phyloP scores from a whole-genome alignment of 2,329 filamentous ascomycete genomes.

The Apiospora phragmitis region DNA sequence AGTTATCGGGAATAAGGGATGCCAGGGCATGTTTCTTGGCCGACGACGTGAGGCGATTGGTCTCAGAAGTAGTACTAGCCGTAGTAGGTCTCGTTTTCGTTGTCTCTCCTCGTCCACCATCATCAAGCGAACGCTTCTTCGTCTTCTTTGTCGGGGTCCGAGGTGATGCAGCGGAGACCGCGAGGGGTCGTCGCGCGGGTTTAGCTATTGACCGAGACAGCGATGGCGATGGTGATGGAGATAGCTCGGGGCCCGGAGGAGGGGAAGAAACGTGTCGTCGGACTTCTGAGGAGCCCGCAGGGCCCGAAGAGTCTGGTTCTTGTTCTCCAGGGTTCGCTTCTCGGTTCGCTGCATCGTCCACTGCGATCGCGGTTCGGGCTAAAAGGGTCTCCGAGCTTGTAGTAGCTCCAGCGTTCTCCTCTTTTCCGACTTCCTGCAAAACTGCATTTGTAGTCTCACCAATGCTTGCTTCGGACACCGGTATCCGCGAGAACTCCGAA shows the following conservation, averaged over 20 bases:
- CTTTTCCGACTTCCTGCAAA: not conserved
- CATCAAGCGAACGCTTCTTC: not conserved
- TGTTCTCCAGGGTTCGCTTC: not conserved
- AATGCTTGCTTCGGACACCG: not conserved
- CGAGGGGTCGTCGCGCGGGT: not conserved
- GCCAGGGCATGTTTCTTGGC: conserved; percentile 10
- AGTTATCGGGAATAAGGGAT: conserved; percentile 12
- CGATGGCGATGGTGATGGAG: not conserved
- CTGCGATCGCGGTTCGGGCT: not conserved
- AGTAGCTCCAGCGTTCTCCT: not conserved
- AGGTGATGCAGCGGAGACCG: not conserved
- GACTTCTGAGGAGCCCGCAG: not conserved
- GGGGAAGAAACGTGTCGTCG: not conserved
- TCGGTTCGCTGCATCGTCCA: not conserved
- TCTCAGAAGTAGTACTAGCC: not conserved
- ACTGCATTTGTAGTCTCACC: not conserved
- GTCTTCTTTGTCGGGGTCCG: not conserved
- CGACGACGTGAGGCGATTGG: not conserved
- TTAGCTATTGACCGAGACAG: not conserved
- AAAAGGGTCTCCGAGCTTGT: not conserved
- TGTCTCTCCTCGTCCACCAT: not conserved
- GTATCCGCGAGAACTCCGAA: not conserved
- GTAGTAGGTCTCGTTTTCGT: not conserved
- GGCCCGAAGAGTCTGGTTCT: not conserved
- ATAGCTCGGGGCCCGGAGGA: not conserved